Percentiles rank a stretch among this genome's conserved stretches.
Evolutionary conservation across 257 asterid species (phyloP).

Genomic region (Datura wrightii): DNA sequence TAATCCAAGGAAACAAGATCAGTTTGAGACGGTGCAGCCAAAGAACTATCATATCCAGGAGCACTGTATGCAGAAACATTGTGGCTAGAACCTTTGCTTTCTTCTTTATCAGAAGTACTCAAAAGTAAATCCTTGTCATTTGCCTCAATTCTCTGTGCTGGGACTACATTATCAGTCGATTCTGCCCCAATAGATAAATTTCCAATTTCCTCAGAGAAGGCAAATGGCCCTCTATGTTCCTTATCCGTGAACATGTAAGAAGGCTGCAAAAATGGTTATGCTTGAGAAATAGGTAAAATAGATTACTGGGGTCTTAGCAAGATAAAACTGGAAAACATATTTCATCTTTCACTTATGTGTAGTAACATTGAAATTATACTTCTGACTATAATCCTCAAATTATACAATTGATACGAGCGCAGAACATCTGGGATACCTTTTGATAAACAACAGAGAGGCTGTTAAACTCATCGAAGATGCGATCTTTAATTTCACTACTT

Average conservation of each 20-base stretch:
- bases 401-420: not conserved
- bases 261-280: constrained; percentile 65
- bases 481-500: constrained; percentile 95
- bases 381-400: constrained; percentile 3
- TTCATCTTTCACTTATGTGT: not conserved
- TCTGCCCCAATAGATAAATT: constrained; percentile 70
- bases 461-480: constrained; percentile 96
- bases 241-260: constrained; percentile 98
- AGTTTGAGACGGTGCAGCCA: constrained; percentile 49
- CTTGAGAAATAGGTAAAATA: not conserved
- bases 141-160: constrained; percentile 80
- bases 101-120: constrained; percentile 86
- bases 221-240: constrained; percentile 95
- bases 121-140: constrained; percentile 88
- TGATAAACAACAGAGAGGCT: constrained; percentile 96
- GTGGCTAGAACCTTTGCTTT: constrained; percentile 57
- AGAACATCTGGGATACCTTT: constrained; percentile 59
- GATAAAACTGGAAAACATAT: constrained; percentile 14
- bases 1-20: constrained; percentile 84
- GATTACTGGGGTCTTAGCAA: constrained; percentile 13
- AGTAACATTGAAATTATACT: constrained; percentile 4
- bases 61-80: constrained; percentile 79
- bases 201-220: constrained; percentile 87
- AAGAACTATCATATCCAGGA: constrained; percentile 65
- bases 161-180: constrained; percentile 56